phyloP scores from a whole-genome alignment of 2,329 filamentous ascomycete species.

The Ophidiomyces ophidiicola region DNA sequence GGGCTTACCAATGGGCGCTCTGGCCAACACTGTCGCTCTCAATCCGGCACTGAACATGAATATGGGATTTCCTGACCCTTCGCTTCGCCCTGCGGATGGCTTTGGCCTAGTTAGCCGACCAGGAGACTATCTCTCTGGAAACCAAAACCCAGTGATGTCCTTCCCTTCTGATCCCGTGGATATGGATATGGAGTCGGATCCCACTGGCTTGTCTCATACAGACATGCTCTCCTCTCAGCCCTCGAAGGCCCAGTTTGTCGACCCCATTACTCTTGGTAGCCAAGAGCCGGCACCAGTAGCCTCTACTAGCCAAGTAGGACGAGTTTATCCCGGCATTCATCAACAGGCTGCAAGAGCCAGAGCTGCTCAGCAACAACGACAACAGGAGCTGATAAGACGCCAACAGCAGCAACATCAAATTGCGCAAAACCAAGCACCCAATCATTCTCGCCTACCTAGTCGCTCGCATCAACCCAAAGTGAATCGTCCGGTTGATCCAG shows the following conservation, averaged over 20 bases:
- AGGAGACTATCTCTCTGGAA: background rate
- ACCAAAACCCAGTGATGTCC: conserved; percentile 46
- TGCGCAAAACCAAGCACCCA: conserved; percentile 34
- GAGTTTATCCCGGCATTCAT: conserved; percentile 88
- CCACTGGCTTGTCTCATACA: conserved; percentile 51
- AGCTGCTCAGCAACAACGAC: conserved; percentile 54
- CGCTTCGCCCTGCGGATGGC: conserved; percentile 1
- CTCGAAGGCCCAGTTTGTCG: conserved; percentile 47
- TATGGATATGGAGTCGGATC: conserved; percentile 59
- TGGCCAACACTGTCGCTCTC: conserved; percentile 67
- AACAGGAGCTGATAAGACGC: conserved; percentile 48
- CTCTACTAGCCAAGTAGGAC: conserved; percentile 48
- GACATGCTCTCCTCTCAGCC: conserved; percentile 18
- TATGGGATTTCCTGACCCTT: conserved; percentile 23
- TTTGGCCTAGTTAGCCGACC: conserved; percentile 5
- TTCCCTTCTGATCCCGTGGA: conserved; percentile 51
- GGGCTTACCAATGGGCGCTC: conserved; percentile 72
- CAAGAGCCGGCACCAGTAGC: conserved; percentile 46
- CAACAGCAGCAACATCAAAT: conserved; percentile 36
- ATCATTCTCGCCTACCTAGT: conserved; percentile 20
- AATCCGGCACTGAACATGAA: conserved; percentile 45
- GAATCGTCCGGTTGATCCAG: conserved; percentile 45
- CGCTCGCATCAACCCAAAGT: conserved; percentile 22
- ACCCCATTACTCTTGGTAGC: conserved; percentile 58
- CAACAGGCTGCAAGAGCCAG: conserved; percentile 71